phyloP scores from a whole-genome alignment of 2,329 filamentous ascomycete genomes.

The Didymella pinodella region DNA sequence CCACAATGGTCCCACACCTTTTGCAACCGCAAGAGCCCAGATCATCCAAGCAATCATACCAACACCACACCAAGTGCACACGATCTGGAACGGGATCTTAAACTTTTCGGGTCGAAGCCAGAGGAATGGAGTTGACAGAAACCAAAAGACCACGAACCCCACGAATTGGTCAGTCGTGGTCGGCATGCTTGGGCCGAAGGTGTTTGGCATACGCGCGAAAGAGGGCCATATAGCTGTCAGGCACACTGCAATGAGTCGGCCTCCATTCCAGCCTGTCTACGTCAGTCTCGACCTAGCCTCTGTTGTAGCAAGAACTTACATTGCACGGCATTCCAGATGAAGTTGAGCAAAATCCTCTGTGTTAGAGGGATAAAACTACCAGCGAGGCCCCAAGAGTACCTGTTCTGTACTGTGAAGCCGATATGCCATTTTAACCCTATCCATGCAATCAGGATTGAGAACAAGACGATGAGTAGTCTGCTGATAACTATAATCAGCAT shows the following conservation, averaged over 20 bases:
- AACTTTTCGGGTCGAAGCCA: slow-evolving; percentile 61
- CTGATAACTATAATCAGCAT: slow-evolving; percentile 59
- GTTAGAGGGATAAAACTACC: slow-evolving; percentile 59
- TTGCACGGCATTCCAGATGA: slow-evolving; percentile 61
- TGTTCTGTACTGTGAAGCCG: slow-evolving; percentile 60
- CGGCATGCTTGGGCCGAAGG: slow-evolving; percentile 44
- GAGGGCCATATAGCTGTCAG: slow-evolving; percentile 50
- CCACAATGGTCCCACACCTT: slow-evolving; percentile 57
- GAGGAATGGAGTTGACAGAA: slow-evolving; percentile 54
- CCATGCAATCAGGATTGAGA: slow-evolving; percentile 58
- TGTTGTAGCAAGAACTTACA: slow-evolving; percentile 44
- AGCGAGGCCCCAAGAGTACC: slow-evolving; percentile 60
- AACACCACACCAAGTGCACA: slow-evolving; percentile 55
- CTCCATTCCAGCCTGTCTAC: slow-evolving; percentile 47
- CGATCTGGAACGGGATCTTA: slow-evolving; percentile 57
- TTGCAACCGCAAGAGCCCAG: slow-evolving; percentile 56
- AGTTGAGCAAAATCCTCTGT: slow-evolving; percentile 59
- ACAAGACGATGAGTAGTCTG: slow-evolving; percentile 53
- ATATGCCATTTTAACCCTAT: slow-evolving; percentile 61
- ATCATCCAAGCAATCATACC: slow-evolving; percentile 59
- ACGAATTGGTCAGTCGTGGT: slow-evolving; percentile 49
- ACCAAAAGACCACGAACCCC: slow-evolving; percentile 48
- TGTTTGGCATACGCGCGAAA: slow-evolving; percentile 47
- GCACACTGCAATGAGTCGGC: slow-evolving; percentile 45
- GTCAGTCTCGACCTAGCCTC: slow-evolving; percentile 11